A percentile compares a stretch with the other conserved stretches of the same genome.
These are phyloP conservation scores for Harringtonia aguacate DNA, from an alignment of 2,329 filamentous ascomycete genomes.

Conservation along the genomic window DNA sequence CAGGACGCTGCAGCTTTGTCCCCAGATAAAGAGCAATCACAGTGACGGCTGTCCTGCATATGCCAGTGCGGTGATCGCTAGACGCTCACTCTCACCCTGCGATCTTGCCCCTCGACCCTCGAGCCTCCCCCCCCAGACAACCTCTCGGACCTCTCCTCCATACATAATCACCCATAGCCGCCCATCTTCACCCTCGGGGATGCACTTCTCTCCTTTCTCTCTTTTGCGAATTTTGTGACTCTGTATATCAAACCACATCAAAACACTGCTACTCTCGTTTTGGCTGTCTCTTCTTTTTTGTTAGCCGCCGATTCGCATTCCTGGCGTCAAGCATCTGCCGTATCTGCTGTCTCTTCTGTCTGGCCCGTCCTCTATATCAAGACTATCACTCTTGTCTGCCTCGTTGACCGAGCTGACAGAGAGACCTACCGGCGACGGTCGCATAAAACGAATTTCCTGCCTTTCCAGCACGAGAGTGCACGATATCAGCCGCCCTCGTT, in stretches of 20 bases:
- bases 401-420: conserved; percentile 9
- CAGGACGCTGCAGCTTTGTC: too few relatives aligned
- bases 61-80: too few relatives aligned
- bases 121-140: not conserved
- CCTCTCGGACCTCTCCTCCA: conserved; percentile 11
- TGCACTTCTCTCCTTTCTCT: conserved; percentile 26
- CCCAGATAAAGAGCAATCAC: conserved; percentile 17
- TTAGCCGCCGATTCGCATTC: conserved; percentile 1
- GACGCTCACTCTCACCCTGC: not conserved
- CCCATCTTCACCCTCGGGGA: conserved; percentile 25
- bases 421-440: conserved; percentile 8
- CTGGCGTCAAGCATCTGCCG: conserved; percentile 1
- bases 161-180: conserved; percentile 40
- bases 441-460: not conserved
- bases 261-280: conserved; percentile 8
- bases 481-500: not conserved
- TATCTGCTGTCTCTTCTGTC: not conserved
- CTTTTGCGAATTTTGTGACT: conserved; percentile 24
- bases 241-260: conserved; percentile 15
- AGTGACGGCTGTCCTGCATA: conserved; percentile 11
- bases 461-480: too few relatives aligned
- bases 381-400: conserved; percentile 2
- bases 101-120: not conserved
- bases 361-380: conserved; percentile 2
- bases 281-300: not conserved